Evolutionary conservation across 768 basidiomycete genomes (phyloP).

Genomic region (Lactarius pseudohatsudake): DNA sequence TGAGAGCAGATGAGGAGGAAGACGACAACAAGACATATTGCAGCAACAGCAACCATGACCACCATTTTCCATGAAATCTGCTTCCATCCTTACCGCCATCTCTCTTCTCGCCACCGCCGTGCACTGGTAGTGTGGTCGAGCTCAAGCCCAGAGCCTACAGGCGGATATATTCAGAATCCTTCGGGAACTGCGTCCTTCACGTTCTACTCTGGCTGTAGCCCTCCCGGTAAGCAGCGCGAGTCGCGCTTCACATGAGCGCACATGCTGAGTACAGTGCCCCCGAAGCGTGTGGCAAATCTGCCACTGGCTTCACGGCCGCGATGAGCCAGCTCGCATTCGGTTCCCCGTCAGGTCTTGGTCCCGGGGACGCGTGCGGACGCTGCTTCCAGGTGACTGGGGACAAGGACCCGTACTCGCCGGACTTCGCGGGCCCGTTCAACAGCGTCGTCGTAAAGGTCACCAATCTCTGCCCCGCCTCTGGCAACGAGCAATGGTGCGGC

Average conservation of each 20-base stretch:
- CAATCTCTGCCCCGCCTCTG: constrained; percentile 46
- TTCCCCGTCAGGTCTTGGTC: constrained; percentile 46
- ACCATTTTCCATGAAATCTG: constrained; percentile 5
- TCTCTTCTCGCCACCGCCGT: neutral
- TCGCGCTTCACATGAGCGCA: neutral
- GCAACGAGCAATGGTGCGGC: constrained; percentile 56
- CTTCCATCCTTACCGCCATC: neutral
- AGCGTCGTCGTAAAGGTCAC: constrained; percentile 54
- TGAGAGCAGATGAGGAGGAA: neutral
- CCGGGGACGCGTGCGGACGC: constrained; percentile 62
- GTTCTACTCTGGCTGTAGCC: constrained; percentile 49
- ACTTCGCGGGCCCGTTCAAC: constrained; percentile 51
- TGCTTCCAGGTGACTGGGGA: constrained; percentile 56
- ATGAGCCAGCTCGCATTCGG: constrained; percentile 60
- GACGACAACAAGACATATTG: neutral
- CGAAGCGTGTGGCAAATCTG: constrained; percentile 53
- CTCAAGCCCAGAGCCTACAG: constrained; percentile 37
- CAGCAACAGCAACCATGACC: neutral
- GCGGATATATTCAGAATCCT: constrained; percentile 53
- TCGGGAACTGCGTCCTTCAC: constrained; percentile 60
- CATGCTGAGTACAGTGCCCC: neutral
- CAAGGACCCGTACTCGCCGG: constrained; percentile 52
- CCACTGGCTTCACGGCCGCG: constrained; percentile 53
- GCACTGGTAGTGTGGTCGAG: neutral
- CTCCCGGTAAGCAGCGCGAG: constrained; percentile 41